Base-by-base conservation (phyloP, 257 asterid species). In the Perilla frutescens region DNA sequence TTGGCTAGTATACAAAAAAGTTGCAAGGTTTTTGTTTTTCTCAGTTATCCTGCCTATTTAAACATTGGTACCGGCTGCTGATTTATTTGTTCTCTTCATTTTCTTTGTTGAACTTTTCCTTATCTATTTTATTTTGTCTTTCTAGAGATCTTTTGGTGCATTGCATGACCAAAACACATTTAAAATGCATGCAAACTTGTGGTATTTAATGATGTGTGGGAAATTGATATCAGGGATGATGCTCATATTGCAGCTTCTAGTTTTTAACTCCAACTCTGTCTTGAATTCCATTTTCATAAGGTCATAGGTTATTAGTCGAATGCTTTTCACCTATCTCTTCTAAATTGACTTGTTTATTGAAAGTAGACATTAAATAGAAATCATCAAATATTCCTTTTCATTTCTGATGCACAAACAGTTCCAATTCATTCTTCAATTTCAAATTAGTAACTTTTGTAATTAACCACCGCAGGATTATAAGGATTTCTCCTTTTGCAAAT, bases 401-500 rank as follows among this genome's bases (percentile, higher is more conserved):
- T 20, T 20, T 20, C 20, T 26, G 40, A 66, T 65, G 48, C 53
- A 56, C 56, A 62, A 55, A 68, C 56, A 61, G 36, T 61, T 73
- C 66, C 32, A 54, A 13, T n/a, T 62, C 44, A 57, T 56, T 55
- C 14, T 47, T 79, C 62, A 11, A 20, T 43, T 69, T 59, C 45
- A 66, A 75, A 79, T 70, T 69, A 67, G 45, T 68, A 55, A 40
- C 66, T 15, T 48, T 68, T 69, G 50, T 20, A 34, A 48, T 62
- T 78, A 60, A 58, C 49, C 32, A 11, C 68, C 66, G 43, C 96
- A 95, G 99, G 92, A 74, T 90, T 72, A 83, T 95, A 81, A 83
- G 98, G 87, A 85, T 95, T 70, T 90, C 98, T 62, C 99, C 99
- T 1, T 95, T 95, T 68, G 97, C 99, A 72, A 95, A 95, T 80